These are phyloP conservation scores for Gyromitra esculenta DNA, from an alignment of 2,329 filamentous ascomycete species.

Conservation along the genomic window DNA sequence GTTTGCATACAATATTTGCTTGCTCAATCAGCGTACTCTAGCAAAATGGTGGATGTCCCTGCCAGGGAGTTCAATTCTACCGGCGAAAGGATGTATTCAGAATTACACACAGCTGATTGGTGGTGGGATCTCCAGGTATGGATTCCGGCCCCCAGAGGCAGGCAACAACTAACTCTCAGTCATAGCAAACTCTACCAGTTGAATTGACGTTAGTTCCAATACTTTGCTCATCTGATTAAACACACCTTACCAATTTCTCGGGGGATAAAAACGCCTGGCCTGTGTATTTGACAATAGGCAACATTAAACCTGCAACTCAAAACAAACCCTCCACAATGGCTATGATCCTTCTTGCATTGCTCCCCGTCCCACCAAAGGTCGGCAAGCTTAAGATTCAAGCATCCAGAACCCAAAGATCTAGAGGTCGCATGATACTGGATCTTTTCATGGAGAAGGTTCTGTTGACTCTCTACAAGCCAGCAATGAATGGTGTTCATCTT, in stretches of 20 bases:
- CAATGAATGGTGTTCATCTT: background rate
- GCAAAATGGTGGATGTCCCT: constrained; percentile 1
- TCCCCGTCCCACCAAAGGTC: background rate
- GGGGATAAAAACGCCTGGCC: constrained; percentile 39
- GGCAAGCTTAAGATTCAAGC: background rate
- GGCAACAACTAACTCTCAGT: no score
- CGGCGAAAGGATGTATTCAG: background rate
- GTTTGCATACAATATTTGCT: background rate
- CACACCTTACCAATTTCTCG: constrained; percentile 33
- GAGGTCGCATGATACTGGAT: background rate
- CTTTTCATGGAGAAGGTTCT: background rate
- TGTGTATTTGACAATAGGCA: constrained; percentile 34
- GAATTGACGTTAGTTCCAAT: constrained; percentile 5
- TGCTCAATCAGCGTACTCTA: background rate
- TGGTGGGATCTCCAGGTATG: background rate
- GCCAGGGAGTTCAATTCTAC: background rate
- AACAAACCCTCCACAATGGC: background rate
- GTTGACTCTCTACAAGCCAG: background rate
- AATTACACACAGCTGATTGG: background rate
- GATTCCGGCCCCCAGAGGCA: background rate
- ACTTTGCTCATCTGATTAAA: constrained; percentile 14
- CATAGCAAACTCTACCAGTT: no score
- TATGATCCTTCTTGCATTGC: background rate
- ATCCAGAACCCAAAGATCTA: background rate
- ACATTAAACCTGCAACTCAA: background rate